These are phyloP conservation scores for Grigorovia transvaalensis DNA, from an alignment of 805 yeast genomes.

Conservation along the genomic window DNA sequence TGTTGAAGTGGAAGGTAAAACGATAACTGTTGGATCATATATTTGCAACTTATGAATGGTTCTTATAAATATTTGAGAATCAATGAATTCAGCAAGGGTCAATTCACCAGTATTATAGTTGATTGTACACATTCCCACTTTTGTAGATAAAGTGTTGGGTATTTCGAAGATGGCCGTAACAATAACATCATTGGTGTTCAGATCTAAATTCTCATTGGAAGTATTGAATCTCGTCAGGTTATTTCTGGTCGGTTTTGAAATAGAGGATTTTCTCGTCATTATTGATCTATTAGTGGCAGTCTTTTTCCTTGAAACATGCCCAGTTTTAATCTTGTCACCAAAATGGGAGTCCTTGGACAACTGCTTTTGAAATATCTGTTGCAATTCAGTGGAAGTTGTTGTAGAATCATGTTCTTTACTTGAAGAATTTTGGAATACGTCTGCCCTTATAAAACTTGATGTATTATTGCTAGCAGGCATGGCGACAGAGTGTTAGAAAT, in stretches of 20 bases:
- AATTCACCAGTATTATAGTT: slow-evolving; percentile 32
- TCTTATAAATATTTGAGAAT: slow-evolving; percentile 38
- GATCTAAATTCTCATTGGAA: not conserved
- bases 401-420: no score
- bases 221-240: not conserved
- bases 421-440: not conserved
- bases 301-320: not conserved
- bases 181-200: not conserved
- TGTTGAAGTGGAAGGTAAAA: slow-evolving; percentile 26
- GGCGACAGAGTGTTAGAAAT: no score
- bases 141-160: slow-evolving; percentile 16
- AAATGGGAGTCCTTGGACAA: not conserved
- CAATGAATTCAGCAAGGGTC: slow-evolving; percentile 30
- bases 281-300: not conserved
- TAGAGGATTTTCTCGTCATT: not conserved
- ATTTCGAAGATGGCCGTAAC: slow-evolving; percentile 18
- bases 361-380: not conserved
- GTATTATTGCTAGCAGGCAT: not conserved
- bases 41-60: slow-evolving; percentile 34
- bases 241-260: not conserved
- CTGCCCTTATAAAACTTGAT: not conserved
- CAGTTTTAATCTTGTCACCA: not conserved
- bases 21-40: slow-evolving; percentile 28
- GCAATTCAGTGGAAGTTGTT: no score
- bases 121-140: slow-evolving; percentile 34